These are phyloP conservation scores for Ascocoryne sarcoides DNA, from an alignment of 2,329 filamentous ascomycete genomes.

Conservation along the genomic window DNA sequence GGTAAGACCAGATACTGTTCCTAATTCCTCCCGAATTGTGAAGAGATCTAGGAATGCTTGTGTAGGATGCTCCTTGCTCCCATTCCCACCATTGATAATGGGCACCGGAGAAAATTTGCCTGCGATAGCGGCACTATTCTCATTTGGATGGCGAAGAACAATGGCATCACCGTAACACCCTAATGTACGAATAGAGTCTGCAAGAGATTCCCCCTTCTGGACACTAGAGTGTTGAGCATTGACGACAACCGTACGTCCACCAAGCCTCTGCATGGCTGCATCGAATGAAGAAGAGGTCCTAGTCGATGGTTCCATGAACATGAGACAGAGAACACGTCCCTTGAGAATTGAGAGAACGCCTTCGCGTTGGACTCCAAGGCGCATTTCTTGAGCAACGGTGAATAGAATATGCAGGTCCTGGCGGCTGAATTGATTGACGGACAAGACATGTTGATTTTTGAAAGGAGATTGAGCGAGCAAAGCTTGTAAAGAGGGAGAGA, in stretches of 20 bases:
- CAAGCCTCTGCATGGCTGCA: constrained; percentile 95
- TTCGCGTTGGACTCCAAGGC: constrained; percentile 84
- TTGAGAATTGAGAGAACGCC: constrained; percentile 82
- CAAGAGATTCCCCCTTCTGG: constrained; percentile 87
- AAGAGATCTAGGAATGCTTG: constrained; percentile 97
- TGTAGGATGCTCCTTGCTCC: constrained; percentile 90
- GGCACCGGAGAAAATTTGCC: constrained; percentile 83
- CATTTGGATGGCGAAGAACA: constrained; percentile 87
- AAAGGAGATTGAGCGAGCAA: constrained; percentile 75
- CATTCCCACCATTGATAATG: constrained; percentile 95
- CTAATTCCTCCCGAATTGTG: constrained; percentile 95
- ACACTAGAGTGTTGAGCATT: constrained; percentile 79
- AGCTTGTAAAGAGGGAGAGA: constrained; percentile 56
- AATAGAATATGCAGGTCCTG: constrained; percentile 88
- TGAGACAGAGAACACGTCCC: constrained; percentile 76
- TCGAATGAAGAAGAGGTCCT: constrained; percentile 94
- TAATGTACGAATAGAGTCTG: constrained; percentile 88
- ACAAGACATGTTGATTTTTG: constrained; percentile 83
- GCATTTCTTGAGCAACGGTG: constrained; percentile 96
- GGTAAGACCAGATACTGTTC: constrained; percentile 87
- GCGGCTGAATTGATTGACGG: constrained; percentile 82
- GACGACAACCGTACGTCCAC: constrained; percentile 76
- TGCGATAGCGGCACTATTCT: constrained; percentile 70
- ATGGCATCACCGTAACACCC: constrained; percentile 92
- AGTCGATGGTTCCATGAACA: constrained; percentile 98